A percentile compares a stretch with the other conserved stretches of the same genome.
phyloP scores from a whole-genome alignment of 75 land plant genomes.

The Adiantum capillusveneris region DNA sequence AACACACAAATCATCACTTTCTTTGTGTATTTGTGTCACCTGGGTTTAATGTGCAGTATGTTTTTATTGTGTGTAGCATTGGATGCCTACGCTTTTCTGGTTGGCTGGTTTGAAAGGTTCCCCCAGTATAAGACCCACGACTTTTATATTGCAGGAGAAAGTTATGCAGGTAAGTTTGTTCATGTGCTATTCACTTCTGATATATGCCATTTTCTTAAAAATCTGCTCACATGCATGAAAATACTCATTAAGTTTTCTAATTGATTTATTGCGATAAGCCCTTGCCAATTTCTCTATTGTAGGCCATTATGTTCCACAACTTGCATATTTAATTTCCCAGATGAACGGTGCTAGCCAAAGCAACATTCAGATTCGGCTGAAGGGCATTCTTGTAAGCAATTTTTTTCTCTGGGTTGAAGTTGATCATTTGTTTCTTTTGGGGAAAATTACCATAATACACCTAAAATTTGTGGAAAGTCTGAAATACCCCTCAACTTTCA shows the following conservation, averaged over 20 bases:
- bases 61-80: conserved; percentile 39
- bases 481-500: too few species aligned
- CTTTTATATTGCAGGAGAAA: conserved; percentile 89
- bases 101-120: conserved; percentile 73
- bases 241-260: neutral
- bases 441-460: too few species aligned
- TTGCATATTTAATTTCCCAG: conserved; percentile 12
- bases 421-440: too few species aligned
- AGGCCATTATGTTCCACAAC: conserved; percentile 33
- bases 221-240: neutral
- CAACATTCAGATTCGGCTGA: neutral
- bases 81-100: conserved; percentile 59
- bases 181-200: too few species aligned
- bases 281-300: neutral
- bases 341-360: conserved; percentile 2
- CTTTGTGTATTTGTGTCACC: too few species aligned
- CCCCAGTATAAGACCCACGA: conserved; percentile 77
- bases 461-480: too few species aligned
- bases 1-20: too few species aligned
- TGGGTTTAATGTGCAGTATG: too few species aligned
- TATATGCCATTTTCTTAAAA: neutral
- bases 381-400: conserved; percentile 1
- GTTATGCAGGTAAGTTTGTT: conserved; percentile 68
- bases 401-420: too few species aligned
- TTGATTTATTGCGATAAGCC: neutral